A percentile compares a stretch with the other conserved stretches of the same genome.
phyloP scores from a whole-genome alignment of 371 early-diverging fungal genomes.

The Synchytrium microbalum region DNA sequence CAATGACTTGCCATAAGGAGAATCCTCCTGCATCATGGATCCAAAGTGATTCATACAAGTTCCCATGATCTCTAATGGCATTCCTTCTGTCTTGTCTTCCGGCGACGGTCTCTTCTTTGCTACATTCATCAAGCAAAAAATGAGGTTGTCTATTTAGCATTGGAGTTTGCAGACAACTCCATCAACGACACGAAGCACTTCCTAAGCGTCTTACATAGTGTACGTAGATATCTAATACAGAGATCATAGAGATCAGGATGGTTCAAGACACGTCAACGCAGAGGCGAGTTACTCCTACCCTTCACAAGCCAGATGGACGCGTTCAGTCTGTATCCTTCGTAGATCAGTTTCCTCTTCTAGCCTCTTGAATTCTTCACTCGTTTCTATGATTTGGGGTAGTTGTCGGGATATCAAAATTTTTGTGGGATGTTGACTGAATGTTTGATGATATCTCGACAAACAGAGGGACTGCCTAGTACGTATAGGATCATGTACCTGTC shows the following conservation, averaged over 20 bases:
- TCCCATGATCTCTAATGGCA: slow-evolving; percentile 56
- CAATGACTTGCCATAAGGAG: slow-evolving; percentile 44
- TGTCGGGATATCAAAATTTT: neutral
- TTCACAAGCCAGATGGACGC: slow-evolving; percentile 22
- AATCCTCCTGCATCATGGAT: slow-evolving; percentile 45
- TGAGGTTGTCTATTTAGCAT: slow-evolving; percentile 1
- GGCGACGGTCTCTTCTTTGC: slow-evolving; percentile 21
- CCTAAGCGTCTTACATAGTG: slow-evolving; percentile 21
- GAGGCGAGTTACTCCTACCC: slow-evolving; percentile 8
- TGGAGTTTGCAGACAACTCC: neutral
- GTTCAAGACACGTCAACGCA: neutral
- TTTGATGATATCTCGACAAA: no score
- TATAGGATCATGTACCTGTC: slow-evolving; percentile 24
- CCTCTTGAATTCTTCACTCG: slow-evolving; percentile 39
- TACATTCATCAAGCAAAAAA: slow-evolving; percentile 4
- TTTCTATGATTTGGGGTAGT: slow-evolving; percentile 21
- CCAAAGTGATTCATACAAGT: slow-evolving; percentile 52
- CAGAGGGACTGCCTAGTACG: neutral
- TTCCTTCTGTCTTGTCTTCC: slow-evolving; percentile 46
- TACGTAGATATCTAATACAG: slow-evolving; percentile 11
- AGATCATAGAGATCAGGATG: neutral
- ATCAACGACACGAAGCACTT: neutral
- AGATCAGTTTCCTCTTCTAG: slow-evolving; percentile 35
- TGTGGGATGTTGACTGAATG: neutral
- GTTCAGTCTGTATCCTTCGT: slow-evolving; percentile 28